Evolutionary conservation across 73 alveolate species (phyloP), one percentile per base, ranked within the genome.

Genomic region (Paraurostyla sp.): DNA sequence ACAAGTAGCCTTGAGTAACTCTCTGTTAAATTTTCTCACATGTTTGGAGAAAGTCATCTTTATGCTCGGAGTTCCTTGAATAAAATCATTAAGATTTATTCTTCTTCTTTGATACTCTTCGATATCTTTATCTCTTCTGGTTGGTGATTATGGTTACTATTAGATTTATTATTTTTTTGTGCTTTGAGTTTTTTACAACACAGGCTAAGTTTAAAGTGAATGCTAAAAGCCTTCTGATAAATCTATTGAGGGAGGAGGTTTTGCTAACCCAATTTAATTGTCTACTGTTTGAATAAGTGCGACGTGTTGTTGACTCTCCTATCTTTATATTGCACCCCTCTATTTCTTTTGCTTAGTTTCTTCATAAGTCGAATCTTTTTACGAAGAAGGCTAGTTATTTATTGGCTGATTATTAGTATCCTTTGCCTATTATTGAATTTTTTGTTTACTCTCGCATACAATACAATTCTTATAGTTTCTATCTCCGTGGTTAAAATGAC

Each of bases 1-100:
- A 59, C 92, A 83, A n/a, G 84, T 56, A 2, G 92, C 80, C 41
- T 62, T 60, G 25, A 83, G 33, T 6, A 83, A 60, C 40, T 83
- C 92, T 48, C 85, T 83, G 46, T 83, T 83, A 50, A 83, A 83
- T 60, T 83, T 83, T 42, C 62, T 40, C 22, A 65, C 76, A 33
- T 48, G 76, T 49, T 63, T 63, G 45, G 82, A 83, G 76, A 56
- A 81, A 27, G 83, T 58, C 62, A 81, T 33, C 69, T 78, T 58
- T 6, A 81, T 15, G 20, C 62, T 58, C 3, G 91, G 83, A 4
- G 83, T 27, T 3, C 71, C 71, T 36, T 81, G 71, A 3, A 81
- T 56, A 38, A 81, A 81, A 60, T 81, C 83, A 30, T 83, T 43
- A 56, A 63, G 46, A 22, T 51, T 18, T 18, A 78, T 54, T 54